Conservation (phyloP, 2,329 filamentous ascomycete species). For the Hymenoscyphus occultus region DNA sequence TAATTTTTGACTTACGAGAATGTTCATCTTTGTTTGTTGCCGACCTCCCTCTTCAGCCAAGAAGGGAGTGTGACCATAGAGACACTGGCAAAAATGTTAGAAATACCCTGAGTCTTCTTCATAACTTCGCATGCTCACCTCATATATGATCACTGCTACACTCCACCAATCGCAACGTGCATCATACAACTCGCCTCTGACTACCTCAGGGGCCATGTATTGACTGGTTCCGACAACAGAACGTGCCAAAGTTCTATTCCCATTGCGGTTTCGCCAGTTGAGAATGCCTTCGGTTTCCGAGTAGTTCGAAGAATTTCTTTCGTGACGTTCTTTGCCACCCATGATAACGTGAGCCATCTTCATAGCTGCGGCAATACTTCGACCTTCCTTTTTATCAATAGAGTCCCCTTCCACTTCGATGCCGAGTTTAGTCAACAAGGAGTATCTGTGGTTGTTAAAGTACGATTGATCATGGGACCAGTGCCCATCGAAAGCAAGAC, state of each 20-base stretch:
- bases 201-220: constrained; percentile 97
- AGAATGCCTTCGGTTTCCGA: constrained; percentile 51
- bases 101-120: background rate
- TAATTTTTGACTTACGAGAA: constrained; percentile 56
- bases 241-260: constrained; percentile 70
- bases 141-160: constrained; percentile 88
- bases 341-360: constrained; percentile 42
- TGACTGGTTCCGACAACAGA: constrained; percentile 94
- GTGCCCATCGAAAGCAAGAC: constrained; percentile 89
- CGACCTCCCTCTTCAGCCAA: constrained; percentile 70
- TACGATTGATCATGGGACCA: constrained; percentile 90
- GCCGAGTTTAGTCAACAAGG: constrained; percentile 71
- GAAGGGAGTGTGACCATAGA: constrained; percentile 91
- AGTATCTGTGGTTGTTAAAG: constrained; percentile 79
- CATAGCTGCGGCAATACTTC: constrained; percentile 40
- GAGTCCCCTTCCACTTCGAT: constrained; percentile 72
- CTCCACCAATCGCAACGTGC: constrained; percentile 97
- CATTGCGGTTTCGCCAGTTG: constrained; percentile 65
- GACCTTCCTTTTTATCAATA: constrained; percentile 60
- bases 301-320: constrained; percentile 35
- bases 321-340: constrained; percentile 39
- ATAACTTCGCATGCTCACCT: constrained; percentile 46
- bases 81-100: constrained; percentile 50
- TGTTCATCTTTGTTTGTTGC: constrained; percentile 81
- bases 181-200: constrained; percentile 79